Percentiles rank a stretch among this genome's conserved stretches.
Conservation (phyloP, 441 rosid genomes). For the Gossypium schwendimanii region DNA sequence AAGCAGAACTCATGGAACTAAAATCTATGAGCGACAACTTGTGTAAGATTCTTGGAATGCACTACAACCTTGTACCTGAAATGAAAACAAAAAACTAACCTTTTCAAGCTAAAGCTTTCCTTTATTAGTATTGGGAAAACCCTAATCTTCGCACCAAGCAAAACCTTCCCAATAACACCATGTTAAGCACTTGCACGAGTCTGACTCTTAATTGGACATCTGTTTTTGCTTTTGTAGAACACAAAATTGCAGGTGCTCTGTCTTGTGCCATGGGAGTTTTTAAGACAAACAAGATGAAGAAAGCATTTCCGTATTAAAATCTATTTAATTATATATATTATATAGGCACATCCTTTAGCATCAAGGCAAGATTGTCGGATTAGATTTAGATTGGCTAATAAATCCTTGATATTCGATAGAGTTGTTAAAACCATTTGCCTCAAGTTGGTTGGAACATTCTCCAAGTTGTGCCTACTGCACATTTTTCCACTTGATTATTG, state of each 20-base stretch:
- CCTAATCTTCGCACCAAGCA: background rate
- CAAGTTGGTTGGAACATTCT: background rate
- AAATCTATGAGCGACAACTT: background rate
- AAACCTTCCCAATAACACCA: background rate
- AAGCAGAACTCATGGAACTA: background rate
- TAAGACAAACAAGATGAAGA: background rate
- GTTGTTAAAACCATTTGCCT: background rate
- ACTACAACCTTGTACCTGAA: conserved; percentile 24
- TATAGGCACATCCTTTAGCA: conserved; percentile 4
- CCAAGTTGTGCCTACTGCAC: background rate
- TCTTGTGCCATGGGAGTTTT: background rate
- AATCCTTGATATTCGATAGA: background rate
- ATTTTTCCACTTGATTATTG: background rate
- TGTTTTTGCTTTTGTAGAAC: conserved; percentile 13
- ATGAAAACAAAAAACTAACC: background rate
- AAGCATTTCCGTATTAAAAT: background rate
- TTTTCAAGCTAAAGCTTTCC: conserved; percentile 30
- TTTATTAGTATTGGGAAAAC: conserved; percentile 7
- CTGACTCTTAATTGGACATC: conserved; percentile 9
- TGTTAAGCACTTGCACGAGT: background rate
- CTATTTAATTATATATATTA: background rate
- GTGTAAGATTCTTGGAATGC: conserved; percentile 30
- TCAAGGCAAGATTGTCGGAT: conserved; percentile 26
- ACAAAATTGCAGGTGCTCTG: background rate
- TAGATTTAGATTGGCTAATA: background rate